Evolutionary conservation across 257 asterid genomes (phyloP), one percentile per base, ranked within the genome.

Genomic region (Solanum arcanum): DNA sequence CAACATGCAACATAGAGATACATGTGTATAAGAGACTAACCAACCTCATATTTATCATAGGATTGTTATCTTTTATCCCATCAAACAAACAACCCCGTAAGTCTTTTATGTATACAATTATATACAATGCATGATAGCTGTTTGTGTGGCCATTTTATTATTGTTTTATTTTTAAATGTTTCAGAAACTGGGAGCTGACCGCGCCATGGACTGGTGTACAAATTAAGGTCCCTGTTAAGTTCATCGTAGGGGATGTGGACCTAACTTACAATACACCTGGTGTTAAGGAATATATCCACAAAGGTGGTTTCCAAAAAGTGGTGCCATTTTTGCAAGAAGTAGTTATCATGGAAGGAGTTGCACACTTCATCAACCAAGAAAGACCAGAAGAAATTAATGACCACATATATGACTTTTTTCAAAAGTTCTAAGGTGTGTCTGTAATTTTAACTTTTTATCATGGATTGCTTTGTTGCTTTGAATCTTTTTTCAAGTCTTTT

Each of bases 141-240:
- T 76, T 42, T 76, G 37, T 76, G 83, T 42, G 60, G 13, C 83
- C 83, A n/a, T 76, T 76, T 76, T 42, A 41, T 14, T 76, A 1
- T n/a, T 41, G 83, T 13, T 41, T 2, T 0, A n/a, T 33, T n/a
- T 27, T 25, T 49, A 6, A 73, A 1, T 27, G 64, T 21, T 82
- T 74, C 90, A 91, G 93, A 69, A 91, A 86, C 77, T 91, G 93
- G 93, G 93, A 91, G 89, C 88, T 89, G 46, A 74, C 84, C 2
- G 92, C 91, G 13, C 78, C 93, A 27, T 91, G 91, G 91, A 86
- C 89, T 21, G 90, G 91, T 29, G 46, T 75, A 9, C 87, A 91
- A 86, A 78, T 91, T 20, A 83, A 86, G 83, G 91, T 89, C 69
- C 93, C 93, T 0, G 89, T 84, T 5, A 89, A 87, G 76, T 89